A percentile compares a stretch with the other conserved stretches of the same genome.
Evolutionary conservation across 1,284 basidiomycete species (phyloP).

Genomic region (Irpex rosettiformis): DNA sequence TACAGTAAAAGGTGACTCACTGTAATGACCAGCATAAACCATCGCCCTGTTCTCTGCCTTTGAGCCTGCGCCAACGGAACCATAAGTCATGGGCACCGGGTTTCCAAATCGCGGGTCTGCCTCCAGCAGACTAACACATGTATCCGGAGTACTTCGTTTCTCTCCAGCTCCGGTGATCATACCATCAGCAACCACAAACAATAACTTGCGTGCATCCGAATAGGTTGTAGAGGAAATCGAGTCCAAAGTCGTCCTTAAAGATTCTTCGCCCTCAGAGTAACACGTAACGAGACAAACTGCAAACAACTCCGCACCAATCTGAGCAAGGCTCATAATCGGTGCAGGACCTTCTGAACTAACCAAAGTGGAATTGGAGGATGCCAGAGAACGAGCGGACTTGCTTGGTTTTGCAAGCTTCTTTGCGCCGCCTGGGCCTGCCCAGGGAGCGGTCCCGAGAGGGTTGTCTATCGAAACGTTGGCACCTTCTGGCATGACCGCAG

Average conservation of each 20-base stretch:
- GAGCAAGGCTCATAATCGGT: slow-evolving; percentile 76
- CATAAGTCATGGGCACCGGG: slow-evolving; percentile 93
- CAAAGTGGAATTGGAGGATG: slow-evolving; percentile 52
- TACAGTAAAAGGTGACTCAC: slow-evolving; percentile 45
- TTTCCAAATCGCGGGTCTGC: slow-evolving; percentile 96
- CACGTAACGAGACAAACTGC: slow-evolving; percentile 95
- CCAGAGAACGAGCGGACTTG: slow-evolving; percentile 44
- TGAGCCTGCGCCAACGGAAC: slow-evolving; percentile 84
- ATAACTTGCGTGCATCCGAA: slow-evolving; percentile 86
- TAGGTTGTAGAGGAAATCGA: slow-evolving; percentile 90
- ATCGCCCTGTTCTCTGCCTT: slow-evolving; percentile 95
- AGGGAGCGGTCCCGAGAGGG: slow-evolving; percentile 88
- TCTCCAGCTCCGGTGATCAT: slow-evolving; percentile 99
- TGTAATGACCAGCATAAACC: slow-evolving; percentile 99
- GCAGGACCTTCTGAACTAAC: slow-evolving; percentile 46
- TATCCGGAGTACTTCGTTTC: slow-evolving; percentile 93
- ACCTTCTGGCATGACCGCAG: slow-evolving; percentile 93
- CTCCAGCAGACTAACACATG: slow-evolving; percentile 90
- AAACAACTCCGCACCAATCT: slow-evolving; percentile 93
- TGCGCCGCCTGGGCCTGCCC: slow-evolving; percentile 59
- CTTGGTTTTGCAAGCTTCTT: slow-evolving; percentile 46
- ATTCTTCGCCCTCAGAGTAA: slow-evolving; percentile 96
- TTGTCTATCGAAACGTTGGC: slow-evolving; percentile 91
- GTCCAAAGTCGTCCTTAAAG: slow-evolving; percentile 88
- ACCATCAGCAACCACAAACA: slow-evolving; percentile 96